Evolutionary conservation across 2,329 filamentous ascomycete species (phyloP).

Genomic region (Neopestalotiopsis sp.): DNA sequence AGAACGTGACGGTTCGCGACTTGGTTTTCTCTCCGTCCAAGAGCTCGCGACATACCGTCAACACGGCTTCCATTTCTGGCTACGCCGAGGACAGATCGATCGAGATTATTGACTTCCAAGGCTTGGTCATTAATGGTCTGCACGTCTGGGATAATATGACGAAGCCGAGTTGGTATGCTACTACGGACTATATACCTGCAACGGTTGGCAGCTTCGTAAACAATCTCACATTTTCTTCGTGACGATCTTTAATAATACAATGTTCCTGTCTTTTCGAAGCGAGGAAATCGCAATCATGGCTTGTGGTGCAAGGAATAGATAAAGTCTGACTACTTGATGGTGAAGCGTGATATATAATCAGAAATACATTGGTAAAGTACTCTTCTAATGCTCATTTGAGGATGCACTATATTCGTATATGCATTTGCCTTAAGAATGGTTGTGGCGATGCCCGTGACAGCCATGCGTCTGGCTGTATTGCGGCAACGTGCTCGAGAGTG

Average conservation of each 20-base stretch:
- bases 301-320: neutral
- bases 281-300: neutral
- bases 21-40: constrained; percentile 22
- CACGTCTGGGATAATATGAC: constrained; percentile 29
- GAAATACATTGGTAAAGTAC: too few species aligned
- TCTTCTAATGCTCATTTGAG: too few species aligned
- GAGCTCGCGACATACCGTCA: constrained; percentile 11
- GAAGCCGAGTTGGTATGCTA: constrained; percentile 22
- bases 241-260: neutral
- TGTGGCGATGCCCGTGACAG: neutral
- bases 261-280: neutral
- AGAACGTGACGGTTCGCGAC: constrained; percentile 34
- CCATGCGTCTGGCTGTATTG: neutral
- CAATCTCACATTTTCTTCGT: constrained; percentile 5
- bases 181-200: neutral
- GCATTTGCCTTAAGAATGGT: neutral
- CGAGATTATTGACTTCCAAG: constrained; percentile 28
- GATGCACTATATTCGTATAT: too few species aligned
- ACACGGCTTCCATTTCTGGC: constrained; percentile 26
- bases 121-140: constrained; percentile 28
- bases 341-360: too few species aligned
- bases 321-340: neutral
- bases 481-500: neutral
- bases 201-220: neutral
- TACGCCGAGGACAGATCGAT: constrained; percentile 22